Evolutionary conservation across 2,329 filamentous ascomycete genomes (phyloP), one percentile per base, ranked within the genome.

Genomic region (Cercospora sp.): DNA sequence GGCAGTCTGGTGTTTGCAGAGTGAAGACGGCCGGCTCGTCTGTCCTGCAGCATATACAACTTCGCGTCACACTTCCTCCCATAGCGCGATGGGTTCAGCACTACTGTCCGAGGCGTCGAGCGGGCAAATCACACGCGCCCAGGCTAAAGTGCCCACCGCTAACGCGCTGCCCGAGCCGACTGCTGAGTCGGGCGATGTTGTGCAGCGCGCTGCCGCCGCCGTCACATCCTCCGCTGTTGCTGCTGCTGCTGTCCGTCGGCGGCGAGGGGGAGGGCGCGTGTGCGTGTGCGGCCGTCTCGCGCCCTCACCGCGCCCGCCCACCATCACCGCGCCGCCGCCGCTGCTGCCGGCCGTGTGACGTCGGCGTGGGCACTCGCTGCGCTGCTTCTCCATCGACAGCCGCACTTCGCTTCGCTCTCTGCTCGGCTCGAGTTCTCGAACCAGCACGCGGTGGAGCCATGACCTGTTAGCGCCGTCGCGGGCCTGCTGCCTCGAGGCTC

Each of bases 31-130:
- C 43, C 53, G 40, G 49, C n/a, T 40, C 49, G 45, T 57, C 32
- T 57, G 53, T 30, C 32, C 21, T 43, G 49, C 62, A 57, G 62
- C 62, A 64, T 64, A 57, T 64, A 64, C 62, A 57, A 58, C 62
- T 64, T 57, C 49, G 62, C 62, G 62, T 64, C 62, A 64, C 62
- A 57, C 51, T 64, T 64, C 51, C 49, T 57, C 62, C 30, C 61
- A 64, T 63, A 64, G 62, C 62, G 62, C 62, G 62, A 64, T 57
- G 30, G 62, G 62, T 43, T 64, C 43, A 30, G 53, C 26, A 21
- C 53, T 34, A 34, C 49, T 64, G 62, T 53, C 61, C 61, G 61
- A 63, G 61, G 59, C 59, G 59, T 61, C 59, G 59, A n/a, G 43
- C 62, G 49, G 62, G 62, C 61, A 63, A 63, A 63, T 63, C 61